Conservation (phyloP, 176 grass and related monocot species). For the Eragrostis nindensis region DNA sequence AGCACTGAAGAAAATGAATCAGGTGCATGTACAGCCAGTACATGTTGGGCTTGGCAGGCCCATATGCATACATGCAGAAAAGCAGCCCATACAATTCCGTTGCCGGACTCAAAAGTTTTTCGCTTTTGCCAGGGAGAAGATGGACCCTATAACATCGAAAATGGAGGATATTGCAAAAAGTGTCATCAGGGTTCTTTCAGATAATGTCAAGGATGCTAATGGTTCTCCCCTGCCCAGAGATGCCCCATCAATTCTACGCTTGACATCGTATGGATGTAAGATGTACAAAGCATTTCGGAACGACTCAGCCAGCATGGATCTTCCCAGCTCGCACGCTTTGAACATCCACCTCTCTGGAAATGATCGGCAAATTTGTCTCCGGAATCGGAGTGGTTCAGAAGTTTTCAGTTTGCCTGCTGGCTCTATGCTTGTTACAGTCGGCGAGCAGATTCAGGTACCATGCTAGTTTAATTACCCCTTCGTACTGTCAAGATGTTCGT, state of each 20-base stretch:
- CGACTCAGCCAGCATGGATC: conserved; percentile 44
- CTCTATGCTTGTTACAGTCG: conserved; percentile 67
- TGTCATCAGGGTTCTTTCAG: conserved; percentile 52
- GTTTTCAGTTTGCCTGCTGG: conserved; percentile 59
- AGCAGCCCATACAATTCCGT: background rate
- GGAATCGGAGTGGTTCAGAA: conserved; percentile 51
- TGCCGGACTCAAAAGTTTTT: background rate
- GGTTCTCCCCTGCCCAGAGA: conserved; percentile 26
- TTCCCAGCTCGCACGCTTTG: conserved; percentile 55
- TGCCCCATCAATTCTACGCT: conserved; percentile 54
- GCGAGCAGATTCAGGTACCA: conserved; percentile 78
- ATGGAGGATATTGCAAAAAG: conserved; percentile 60
- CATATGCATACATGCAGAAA: background rate
- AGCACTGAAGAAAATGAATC: too few relatives aligned
- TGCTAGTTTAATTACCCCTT: background rate
- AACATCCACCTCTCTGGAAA: conserved; percentile 57
- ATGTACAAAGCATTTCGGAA: conserved; percentile 41
- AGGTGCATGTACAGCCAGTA: too few relatives aligned
- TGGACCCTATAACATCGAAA: conserved; percentile 57
- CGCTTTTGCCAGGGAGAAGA: conserved; percentile 61
- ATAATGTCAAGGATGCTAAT: conserved; percentile 39
- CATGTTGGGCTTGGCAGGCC: background rate
- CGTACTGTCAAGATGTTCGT: background rate
- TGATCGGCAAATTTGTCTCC: conserved; percentile 65
- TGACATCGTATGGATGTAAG: conserved; percentile 58